Evolutionary conservation across 139 green algal genomes (phyloP).

Genomic region (Desmodesmus armatus): DNA sequence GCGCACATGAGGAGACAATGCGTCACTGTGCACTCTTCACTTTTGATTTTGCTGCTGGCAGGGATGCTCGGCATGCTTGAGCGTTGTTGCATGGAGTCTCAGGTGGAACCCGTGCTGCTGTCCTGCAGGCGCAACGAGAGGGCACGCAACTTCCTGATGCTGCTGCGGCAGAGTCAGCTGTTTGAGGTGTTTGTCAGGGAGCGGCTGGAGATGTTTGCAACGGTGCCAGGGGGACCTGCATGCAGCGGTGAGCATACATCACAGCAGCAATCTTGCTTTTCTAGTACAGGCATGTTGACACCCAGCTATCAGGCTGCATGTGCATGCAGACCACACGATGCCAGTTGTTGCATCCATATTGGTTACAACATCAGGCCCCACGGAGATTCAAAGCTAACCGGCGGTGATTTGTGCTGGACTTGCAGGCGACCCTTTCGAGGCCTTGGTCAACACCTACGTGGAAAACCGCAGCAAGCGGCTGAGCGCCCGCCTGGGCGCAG

Average conservation of each 20-base stretch:
- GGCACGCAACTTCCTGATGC: constrained; percentile 61
- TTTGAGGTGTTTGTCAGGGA: constrained; percentile 83
- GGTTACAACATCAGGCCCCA: not conserved
- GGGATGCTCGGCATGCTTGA: no score
- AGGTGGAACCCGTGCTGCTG: not conserved
- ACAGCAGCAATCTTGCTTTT: not conserved
- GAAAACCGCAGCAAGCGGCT: constrained; percentile 43
- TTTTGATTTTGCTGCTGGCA: no score
- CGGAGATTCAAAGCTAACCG: no score
- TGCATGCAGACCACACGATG: not conserved
- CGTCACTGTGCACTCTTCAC: no score
- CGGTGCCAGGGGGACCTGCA: not conserved
- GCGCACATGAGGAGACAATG: no score
- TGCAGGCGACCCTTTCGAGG: constrained; percentile 45
- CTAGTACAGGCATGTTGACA: not conserved
- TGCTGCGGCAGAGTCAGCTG: constrained; percentile 83
- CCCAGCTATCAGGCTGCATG: not conserved
- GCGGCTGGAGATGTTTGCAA: constrained; percentile 62
- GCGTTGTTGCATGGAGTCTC: no score
- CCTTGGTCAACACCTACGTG: constrained; percentile 36
- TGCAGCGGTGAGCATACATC: not conserved
- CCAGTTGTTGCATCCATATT: not conserved
- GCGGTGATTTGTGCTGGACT: not conserved
- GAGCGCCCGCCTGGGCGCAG: constrained; percentile 7
- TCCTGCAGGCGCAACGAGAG: constrained; percentile 57